Conservation (phyloP, 371 early-diverging fungal genomes). For the Dichotomocladium elegans region DNA sequence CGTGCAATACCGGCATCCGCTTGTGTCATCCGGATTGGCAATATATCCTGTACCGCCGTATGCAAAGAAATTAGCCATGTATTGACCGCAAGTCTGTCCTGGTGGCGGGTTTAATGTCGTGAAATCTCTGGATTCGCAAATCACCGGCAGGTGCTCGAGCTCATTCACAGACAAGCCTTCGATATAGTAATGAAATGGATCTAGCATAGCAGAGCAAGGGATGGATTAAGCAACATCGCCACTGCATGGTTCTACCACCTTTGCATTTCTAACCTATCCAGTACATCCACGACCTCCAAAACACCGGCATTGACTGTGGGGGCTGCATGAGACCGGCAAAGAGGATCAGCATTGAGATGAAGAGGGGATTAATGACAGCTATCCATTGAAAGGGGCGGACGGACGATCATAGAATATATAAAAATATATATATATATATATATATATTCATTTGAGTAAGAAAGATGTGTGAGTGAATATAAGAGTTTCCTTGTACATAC, state of each 20-base stretch:
- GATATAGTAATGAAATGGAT: constrained; percentile 68
- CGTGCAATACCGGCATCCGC: constrained; percentile 64
- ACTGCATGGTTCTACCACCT: neutral
- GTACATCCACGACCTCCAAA: constrained; percentile 81
- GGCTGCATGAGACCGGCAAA: constrained; percentile 75
- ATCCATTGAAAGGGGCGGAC: too few species aligned
- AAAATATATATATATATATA: neutral
- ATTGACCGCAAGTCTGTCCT: constrained; percentile 63
- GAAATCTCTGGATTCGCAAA: constrained; percentile 49
- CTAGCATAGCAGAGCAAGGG: constrained; percentile 1
- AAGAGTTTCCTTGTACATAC: constrained; percentile 33
- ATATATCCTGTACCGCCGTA: constrained; percentile 56
- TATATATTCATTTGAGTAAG: neutral
- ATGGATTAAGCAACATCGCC: neutral
- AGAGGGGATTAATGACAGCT: constrained; percentile 66
- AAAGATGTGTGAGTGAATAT: too few species aligned
- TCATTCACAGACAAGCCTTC: constrained; percentile 74
- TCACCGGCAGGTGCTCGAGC: constrained; percentile 47
- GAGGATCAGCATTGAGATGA: constrained; percentile 64
- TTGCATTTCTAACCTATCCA: constrained; percentile 47
- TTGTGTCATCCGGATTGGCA: constrained; percentile 40
- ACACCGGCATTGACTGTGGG: constrained; percentile 59
- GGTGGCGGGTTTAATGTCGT: constrained; percentile 52
- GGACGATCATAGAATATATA: neutral
- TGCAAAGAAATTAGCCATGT: constrained; percentile 53